Base-by-base conservation (phyloP, 169 alveolate genomes). In the Ichthyophthirius multifiliis region DNA sequence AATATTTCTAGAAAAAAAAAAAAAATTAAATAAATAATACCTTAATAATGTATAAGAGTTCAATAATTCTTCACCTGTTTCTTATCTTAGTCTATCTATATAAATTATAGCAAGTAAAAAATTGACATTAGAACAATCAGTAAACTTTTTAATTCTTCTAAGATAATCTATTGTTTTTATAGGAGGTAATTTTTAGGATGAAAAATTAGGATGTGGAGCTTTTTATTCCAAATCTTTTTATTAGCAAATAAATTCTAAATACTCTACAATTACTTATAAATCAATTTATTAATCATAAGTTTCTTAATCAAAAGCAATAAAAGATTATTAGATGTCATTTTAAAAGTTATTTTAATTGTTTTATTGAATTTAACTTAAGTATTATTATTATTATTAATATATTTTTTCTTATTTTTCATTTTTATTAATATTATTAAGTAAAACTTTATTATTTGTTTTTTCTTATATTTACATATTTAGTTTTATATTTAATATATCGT, bases 61-160 rank as follows among this genome's bases (percentile, higher is more conserved):
- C 71, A 55, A 55, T 27, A 55, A 41, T 27, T 27, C 31, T 41
- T 55, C 71, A 27, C 71, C 71, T 41, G 31, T 55, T 27, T 41
- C 31, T 55, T 55, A 35, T 55, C 31, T 35, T 35, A 55, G 39
- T 55, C 71, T 55, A 16, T 55, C 71, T 16, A 55, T 55, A 55
- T 55, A 55, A 55, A 55, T 55, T 41, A 55, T 27, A 55, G 71
- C 71, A 27, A 55, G 31, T 20, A 55, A 1, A 18, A 55, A 55
- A 55, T 55, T 55, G 31, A 41, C 71, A n/a, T 55, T 55, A 27
- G 71, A 55, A 41, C 71, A 55, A 55, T 55, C 71, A 27, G 71
- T 55, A 41, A 55, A 55, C 31, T 55, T 55, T 55, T 55, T 35
- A 18, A 55, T 35, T 55, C 71, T 55, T 41, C 31, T 55, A 12